Evolutionary conservation across 73 alveolate species (phyloP), one percentile per base, ranked within the genome.

Genomic region (Symbiodinium natans): DNA sequence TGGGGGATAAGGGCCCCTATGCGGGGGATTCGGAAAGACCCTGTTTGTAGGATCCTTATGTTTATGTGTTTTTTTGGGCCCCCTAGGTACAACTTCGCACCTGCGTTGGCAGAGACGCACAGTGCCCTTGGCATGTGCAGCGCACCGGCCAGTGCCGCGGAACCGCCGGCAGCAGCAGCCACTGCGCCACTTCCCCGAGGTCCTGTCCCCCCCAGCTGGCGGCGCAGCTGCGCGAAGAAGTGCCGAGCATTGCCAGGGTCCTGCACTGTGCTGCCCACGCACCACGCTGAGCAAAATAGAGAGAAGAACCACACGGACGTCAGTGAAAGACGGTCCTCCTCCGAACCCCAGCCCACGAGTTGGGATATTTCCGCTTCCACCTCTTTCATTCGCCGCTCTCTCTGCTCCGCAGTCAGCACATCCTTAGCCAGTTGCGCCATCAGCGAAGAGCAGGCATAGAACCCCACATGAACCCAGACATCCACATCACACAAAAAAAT

Each of bases 381-480:
- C 73, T 92, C 98, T 63, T 84, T 39, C 90, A 92, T 74, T 9
- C 98, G 98, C 11, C 98, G 90, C 38, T 92, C 98, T 1, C 98
- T 82, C 92, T 92, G 98, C 85, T 92, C 98, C 21, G 98, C 98
- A 1, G 98, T 92, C 42, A 92, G 98, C 36, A 92, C 98, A 77
- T 92, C 98, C 97, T 90, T 36, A 46, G 59, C 13, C 59, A 46
- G 59, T 13, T 46, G 59, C 13, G 59, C 59, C 13, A 46, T n/a
- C n/a, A n/a, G n/a, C n/a, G n/a, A n/a, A n/a, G n/a, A n/a, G n/a
- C n/a, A n/a, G n/a, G n/a, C n/a, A n/a, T n/a, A n/a, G n/a, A n/a
- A n/a, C n/a, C n/a, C n/a, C n/a, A n/a, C n/a, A n/a, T n/a, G n/a
- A n/a, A n/a, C n/a, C n/a, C n/a, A 13, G 59, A 13, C 59, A 46